Conservation (phyloP, 2,329 filamentous ascomycete genomes). For the Colletotrichum lindemuthianum region DNA sequence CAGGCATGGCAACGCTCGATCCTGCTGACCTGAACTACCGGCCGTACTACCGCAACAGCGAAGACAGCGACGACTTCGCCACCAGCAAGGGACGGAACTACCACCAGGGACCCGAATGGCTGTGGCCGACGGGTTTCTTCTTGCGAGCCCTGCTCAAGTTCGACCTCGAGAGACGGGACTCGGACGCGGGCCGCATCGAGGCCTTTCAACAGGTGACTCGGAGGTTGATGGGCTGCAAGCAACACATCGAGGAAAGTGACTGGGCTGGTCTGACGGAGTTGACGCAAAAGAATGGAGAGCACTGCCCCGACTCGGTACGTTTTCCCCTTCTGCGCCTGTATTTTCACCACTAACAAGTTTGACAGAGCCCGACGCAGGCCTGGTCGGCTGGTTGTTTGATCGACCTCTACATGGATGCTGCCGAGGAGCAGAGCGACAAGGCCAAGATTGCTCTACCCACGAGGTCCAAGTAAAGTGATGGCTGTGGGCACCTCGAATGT, state of each 20-base stretch:
- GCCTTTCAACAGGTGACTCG: slow-evolving; percentile 95
- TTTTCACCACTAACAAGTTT: slow-evolving; percentile 23
- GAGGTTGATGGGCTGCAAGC: slow-evolving; percentile 83
- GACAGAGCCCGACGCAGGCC: slow-evolving; percentile 88
- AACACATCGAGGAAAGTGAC: slow-evolving; percentile 79
- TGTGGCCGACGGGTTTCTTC: slow-evolving; percentile 98
- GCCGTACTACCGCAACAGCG: slow-evolving; percentile 93
- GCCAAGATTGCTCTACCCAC: slow-evolving; percentile 39
- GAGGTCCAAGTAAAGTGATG: slow-evolving; percentile 35
- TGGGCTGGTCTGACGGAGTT: slow-evolving; percentile 95
- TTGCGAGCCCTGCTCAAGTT: slow-evolving; percentile 91
- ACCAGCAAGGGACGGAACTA: slow-evolving; percentile 97
- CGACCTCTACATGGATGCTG: slow-evolving; percentile 94
- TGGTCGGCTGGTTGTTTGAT: slow-evolving; percentile 97
- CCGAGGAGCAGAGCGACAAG: slow-evolving; percentile 57
- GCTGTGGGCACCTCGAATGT: neutral
- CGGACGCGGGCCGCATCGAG: slow-evolving; percentile 76
- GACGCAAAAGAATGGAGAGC: slow-evolving; percentile 87
- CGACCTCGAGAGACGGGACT: slow-evolving; percentile 77
- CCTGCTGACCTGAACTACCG: slow-evolving; percentile 92
- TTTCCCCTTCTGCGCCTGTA: slow-evolving; percentile 19
- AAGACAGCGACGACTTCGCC: slow-evolving; percentile 90
- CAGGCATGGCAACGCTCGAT: slow-evolving; percentile 95
- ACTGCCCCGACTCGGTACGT: slow-evolving; percentile 88
- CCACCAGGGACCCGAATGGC: slow-evolving; percentile 97